Conservation (phyloP, 2,329 filamentous ascomycete genomes). For the Aspergillus bombycis region DNA sequence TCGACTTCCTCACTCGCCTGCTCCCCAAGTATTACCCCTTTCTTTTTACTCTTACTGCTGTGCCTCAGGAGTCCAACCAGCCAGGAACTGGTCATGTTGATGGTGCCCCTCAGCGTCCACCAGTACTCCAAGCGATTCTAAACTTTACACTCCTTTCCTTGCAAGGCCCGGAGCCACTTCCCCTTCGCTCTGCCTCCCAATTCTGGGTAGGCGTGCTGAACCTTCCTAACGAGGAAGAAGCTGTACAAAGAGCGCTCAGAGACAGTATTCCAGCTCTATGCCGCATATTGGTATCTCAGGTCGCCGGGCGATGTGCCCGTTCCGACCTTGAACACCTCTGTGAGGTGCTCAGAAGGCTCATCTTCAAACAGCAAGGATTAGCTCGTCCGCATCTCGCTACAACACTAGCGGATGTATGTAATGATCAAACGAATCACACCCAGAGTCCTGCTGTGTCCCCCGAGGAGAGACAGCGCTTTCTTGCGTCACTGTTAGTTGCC, state of each 20-base stretch:
- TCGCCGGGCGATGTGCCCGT: conserved; percentile 48
- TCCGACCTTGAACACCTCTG: conserved; percentile 48
- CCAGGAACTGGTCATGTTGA: background rate
- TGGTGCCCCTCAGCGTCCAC: conserved; percentile 23
- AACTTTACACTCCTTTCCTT: conserved; percentile 47
- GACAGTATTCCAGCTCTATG: conserved; percentile 43
- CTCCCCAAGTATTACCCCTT: conserved; percentile 45
- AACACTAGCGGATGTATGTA: conserved; percentile 37
- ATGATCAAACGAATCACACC: conserved; percentile 23
- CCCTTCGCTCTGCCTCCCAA: conserved; percentile 49
- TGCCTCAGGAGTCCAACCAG: conserved; percentile 20
- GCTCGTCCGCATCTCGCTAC: conserved; percentile 42
- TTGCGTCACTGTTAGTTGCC: conserved; percentile 42
- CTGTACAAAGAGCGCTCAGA: conserved; percentile 35
- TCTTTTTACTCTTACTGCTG: conserved; percentile 40
- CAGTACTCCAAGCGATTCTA: conserved; percentile 39
- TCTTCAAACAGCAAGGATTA: conserved; percentile 46
- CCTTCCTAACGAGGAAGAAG: conserved; percentile 32
- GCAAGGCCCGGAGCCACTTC: conserved; percentile 47
- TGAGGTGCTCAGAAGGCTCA: conserved; percentile 44
- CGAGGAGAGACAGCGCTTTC: conserved; percentile 45
- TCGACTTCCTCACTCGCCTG: conserved; percentile 48
- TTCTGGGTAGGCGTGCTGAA: conserved; percentile 48
- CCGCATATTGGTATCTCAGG: conserved; percentile 43
- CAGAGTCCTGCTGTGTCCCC: conserved; percentile 29